Base-by-base conservation (phyloP, 768 basidiomycete species). In the Tricholoma matsutake region DNA sequence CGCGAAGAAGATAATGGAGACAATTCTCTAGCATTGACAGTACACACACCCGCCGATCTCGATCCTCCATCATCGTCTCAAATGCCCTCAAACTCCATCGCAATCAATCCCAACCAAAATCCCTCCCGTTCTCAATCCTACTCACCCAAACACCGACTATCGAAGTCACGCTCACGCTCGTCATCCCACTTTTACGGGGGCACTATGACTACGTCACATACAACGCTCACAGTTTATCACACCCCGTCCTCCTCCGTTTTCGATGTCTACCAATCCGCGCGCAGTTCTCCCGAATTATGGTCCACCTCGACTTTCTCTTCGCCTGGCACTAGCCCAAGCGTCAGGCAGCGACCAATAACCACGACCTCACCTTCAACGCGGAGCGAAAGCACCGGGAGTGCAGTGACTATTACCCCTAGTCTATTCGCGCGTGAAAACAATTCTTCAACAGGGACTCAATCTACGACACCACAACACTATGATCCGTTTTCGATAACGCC, bases 211-310 rank as follows among this genome's bases (percentile, higher is more conserved):
- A 86, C 86, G 20, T 80, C 82, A 6, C 81, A 80, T 55, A 86
- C 87, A 0, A 80, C 80, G 1, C 68, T 84, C 3, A 85, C 87
- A 1, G 78, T 86, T 43, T 93, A 88, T 72, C 88, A 91, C 71
- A 93, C 92, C 0, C 90, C 92, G 6, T 84, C 87, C 0, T 92
- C 91, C 0, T 91, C 89, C n/a, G 63, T 91, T 45, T 88, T 84
- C 64, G 86, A 91, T 68, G 64, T 69, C 3, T 89, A 77, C 62
- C 79, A 83, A 18, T 84, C 86, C 6, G 87, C 88, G 3, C 80
- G 83, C 9, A 83, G 83, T 3, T 86, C 87, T 2, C 86, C 86
- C 0, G 76, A 79, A 56, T 78, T 83, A 0, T 68, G 62, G 59
- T 63, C 68, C 1, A 43, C 59, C 25, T 66, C 63, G 1, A 73